Evolutionary conservation across 441 rosid species (phyloP), one percentile per base, ranked within the genome.

Genomic region (Brassica hybrid): DNA sequence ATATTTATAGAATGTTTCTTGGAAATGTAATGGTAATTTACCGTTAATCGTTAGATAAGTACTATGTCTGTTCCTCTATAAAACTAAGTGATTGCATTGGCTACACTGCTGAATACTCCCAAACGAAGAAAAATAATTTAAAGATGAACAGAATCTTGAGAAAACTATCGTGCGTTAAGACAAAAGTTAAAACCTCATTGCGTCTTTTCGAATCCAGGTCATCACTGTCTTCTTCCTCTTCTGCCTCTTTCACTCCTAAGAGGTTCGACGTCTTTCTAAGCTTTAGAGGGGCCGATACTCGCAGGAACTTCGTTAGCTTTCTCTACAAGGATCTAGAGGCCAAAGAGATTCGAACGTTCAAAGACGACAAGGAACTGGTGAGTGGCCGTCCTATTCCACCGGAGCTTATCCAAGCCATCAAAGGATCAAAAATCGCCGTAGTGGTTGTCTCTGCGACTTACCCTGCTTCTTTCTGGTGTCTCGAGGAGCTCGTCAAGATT

Each of bases 281-380:
- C 66, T 90, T 85, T 72, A 79, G 89, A 30, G 91, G 90, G 10
- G 69, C 63, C 10, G 92, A 90, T 75, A 84, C 89, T 5, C 85
- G 92, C 75, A 16, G 2, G 0, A 59, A 57, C 75, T 72, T 90
- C 81, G 56, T 80, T 14, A 36, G 61, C 3, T 79, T 76, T 1
- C 88, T 90, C 66, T 81, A 69, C 76, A 52, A 65, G 6, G 74
- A 76, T 0, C 61, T 90, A 21, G 5, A 18, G 0, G 3, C 64
- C 1, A 63, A 75, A 9, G 82, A 83, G 0, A 77, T 88, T 38
- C 83, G 85, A 4, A 71, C 83, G 7, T 88, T 88, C 71, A 85
- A 71, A 36, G 58, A 52, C 58, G 58, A 52, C 58, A 16, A 14
- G 9, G 58, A 52, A 2, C 19, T 52, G 10, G 58, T 32, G 69